Base-by-base conservation (phyloP, 1,284 basidiomycete genomes). In the Sanghuangporus sanghuang region DNA sequence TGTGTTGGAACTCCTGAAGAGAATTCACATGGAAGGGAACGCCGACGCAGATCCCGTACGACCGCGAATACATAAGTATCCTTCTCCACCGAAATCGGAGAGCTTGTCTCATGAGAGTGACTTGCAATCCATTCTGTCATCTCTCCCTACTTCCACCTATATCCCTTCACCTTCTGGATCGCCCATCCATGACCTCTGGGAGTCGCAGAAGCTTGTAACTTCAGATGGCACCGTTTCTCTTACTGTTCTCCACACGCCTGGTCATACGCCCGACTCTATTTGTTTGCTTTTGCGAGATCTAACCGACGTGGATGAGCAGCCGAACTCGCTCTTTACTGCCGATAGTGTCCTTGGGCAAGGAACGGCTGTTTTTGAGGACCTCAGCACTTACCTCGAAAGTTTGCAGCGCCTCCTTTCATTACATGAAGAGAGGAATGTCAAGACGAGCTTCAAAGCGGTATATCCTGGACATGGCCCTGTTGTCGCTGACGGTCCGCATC, bases 281-380 rank as follows among this genome's bases (percentile, higher is more conserved):
- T 89, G 82, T 59, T 76, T 95, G 53, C 79, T 86, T 66, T 76
- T 92, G 58, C 79, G 82, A 50, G 16, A 36, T 27, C 4, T 36
- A 5, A 27, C n/a, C 16, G 35, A n/a, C 5, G n/a, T 6, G 49
- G 75, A 81, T 65, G 84, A 91, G 73, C 72, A 38, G n/a, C 35
- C 36, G 21, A 70, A 79, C 48, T 87, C 84, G 1, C 79, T 96
- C 27, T 92, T 96, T 76, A 96, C 94, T 0, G 93, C 91, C 0
- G 96, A 98, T 75, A 93, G 90, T 6, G 87, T 98, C 5, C 84
- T 98, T 23, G 96, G 96, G 0, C 86, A 95, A 67, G 95, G 95
- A 1, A 95, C 95, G 0, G 85, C 93, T 1, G 87, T 96, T 2
- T 98, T 98, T 71, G 91, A 93, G 69, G 92, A 97, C 71, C 84